These are phyloP conservation scores for Nannochloropsis oceanica DNA, from an alignment of 108 stramenopile genomes.

Conservation along the genomic window DNA sequence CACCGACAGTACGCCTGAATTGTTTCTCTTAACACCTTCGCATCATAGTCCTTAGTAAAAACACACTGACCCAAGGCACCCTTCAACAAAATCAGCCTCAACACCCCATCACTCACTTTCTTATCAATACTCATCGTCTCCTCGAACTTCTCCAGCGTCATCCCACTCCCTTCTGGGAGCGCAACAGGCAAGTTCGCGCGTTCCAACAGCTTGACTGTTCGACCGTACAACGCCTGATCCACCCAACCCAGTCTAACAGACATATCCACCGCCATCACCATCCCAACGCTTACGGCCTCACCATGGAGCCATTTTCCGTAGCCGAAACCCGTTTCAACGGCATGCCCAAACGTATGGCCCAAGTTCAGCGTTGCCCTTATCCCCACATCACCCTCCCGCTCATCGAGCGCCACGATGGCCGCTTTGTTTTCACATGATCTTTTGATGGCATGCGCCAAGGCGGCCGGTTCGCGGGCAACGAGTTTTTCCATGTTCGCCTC, in stretches of 20 bases:
- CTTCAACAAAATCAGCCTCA: slow-evolving; percentile 28
- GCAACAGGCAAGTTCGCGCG: slow-evolving; percentile 20
- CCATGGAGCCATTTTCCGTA: slow-evolving; percentile 89
- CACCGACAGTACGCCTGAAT: slow-evolving; percentile 15
- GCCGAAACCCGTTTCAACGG: slow-evolving; percentile 83
- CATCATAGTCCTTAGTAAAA: slow-evolving; percentile 22
- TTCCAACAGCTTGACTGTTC: slow-evolving; percentile 8
- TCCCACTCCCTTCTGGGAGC: slow-evolving; percentile 14
- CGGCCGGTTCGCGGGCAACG: slow-evolving; percentile 53
- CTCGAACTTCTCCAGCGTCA: slow-evolving; percentile 24
- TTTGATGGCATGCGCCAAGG: slow-evolving; percentile 61
- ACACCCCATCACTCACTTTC: slow-evolving; percentile 30
- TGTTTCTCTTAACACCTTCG: slow-evolving; percentile 16
- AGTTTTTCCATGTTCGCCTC: slow-evolving; percentile 65
- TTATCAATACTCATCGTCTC: slow-evolving; percentile 33
- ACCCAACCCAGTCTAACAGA: slow-evolving; percentile 74
- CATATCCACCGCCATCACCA: slow-evolving; percentile 83
- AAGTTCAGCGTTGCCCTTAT: slow-evolving; percentile 88
- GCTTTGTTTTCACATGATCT: slow-evolving; percentile 86
- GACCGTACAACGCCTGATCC: slow-evolving; percentile 35
- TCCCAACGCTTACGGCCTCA: slow-evolving; percentile 90
- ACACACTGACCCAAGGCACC: slow-evolving; percentile 26
- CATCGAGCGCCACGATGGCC: slow-evolving; percentile 84
- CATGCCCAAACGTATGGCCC: slow-evolving; percentile 97
- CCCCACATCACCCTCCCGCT: slow-evolving; percentile 65